A percentile compares a stretch with the other conserved stretches of the same genome.
Conservation (phyloP, 495 filamentous ascomycete species). For the Physcia stellaris region DNA sequence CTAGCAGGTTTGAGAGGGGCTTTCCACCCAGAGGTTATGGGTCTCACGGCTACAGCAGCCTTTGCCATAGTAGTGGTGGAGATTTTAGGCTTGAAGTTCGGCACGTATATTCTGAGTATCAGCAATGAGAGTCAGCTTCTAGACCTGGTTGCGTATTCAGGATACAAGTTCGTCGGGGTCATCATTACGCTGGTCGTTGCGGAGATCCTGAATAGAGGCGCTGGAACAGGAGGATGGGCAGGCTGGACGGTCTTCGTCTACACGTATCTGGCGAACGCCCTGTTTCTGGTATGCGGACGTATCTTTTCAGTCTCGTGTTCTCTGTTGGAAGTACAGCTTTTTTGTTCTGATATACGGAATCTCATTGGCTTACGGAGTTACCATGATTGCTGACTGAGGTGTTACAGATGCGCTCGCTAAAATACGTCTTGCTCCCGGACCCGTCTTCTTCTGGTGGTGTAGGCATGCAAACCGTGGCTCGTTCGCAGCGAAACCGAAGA, state of each 20-base stretch:
- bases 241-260: conserved; percentile 84
- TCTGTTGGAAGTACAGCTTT: no score
- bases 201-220: conserved; percentile 60
- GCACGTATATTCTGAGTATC: conserved; percentile 85
- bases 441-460: conserved; percentile 47
- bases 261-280: conserved; percentile 84
- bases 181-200: conserved; percentile 71
- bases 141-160: conserved; percentile 88
- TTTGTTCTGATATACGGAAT: no score
- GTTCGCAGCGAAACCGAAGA: conserved; percentile 73
- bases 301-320: no score
- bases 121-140: conserved; percentile 76
- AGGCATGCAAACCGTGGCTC: conserved; percentile 62
- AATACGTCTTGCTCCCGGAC: conserved; percentile 91
- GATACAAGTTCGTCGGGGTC: conserved; percentile 97
- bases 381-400: conserved; percentile 19
- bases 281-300: conserved; percentile 64
- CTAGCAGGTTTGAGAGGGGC: conserved; percentile 82
- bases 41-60: conserved; percentile 72
- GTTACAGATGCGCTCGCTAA: conserved; percentile 77
- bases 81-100: conserved; percentile 77
- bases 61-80: conserved; percentile 73
- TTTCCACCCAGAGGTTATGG: conserved; percentile 89
- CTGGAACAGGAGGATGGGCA: conserved; percentile 71
- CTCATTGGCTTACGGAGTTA: no score